A percentile compares a stretch with the other conserved stretches of the same genome.
These are phyloP conservation scores for Vitis hybrid DNA, from an alignment of 177 flowering plant species.

Conservation along the genomic window DNA sequence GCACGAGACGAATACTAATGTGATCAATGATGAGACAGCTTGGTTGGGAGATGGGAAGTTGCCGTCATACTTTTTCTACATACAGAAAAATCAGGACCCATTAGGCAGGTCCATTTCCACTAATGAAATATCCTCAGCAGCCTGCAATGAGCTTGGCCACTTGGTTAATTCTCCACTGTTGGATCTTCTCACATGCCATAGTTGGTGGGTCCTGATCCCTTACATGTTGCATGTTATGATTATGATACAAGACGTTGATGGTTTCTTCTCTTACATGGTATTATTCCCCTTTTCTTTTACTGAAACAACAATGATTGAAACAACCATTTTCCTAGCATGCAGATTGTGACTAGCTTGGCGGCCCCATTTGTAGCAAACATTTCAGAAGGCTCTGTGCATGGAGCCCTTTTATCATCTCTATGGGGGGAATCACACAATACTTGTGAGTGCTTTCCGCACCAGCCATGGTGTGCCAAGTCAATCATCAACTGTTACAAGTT, in stretches of 20 bases:
- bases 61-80: neutral
- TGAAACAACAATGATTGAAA: slow-evolving; percentile 16
- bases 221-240: neutral
- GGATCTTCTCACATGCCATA: neutral
- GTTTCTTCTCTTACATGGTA: neutral
- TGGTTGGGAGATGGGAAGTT: neutral
- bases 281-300: neutral
- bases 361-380: slow-evolving; percentile 20
- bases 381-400: slow-evolving; percentile 10
- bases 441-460: slow-evolving; percentile 1
- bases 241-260: neutral
- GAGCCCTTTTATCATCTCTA: slow-evolving; percentile 14
- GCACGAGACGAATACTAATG: neutral
- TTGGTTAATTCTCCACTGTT: neutral
- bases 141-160: neutral
- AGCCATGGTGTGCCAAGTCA: neutral
- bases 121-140: neutral
- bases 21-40: neutral
- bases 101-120: slow-evolving; percentile 3
- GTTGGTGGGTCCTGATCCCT: neutral
- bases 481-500: slow-evolving; percentile 11
- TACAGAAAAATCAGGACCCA: neutral
- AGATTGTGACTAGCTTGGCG: slow-evolving; percentile 30
- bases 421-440: neutral
- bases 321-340: slow-evolving; percentile 22